Evolutionary conservation across 1,139 yeast species (phyloP), one percentile per base, ranked within the genome.

Genomic region (Blastobotrys raffinosifermentans): DNA sequence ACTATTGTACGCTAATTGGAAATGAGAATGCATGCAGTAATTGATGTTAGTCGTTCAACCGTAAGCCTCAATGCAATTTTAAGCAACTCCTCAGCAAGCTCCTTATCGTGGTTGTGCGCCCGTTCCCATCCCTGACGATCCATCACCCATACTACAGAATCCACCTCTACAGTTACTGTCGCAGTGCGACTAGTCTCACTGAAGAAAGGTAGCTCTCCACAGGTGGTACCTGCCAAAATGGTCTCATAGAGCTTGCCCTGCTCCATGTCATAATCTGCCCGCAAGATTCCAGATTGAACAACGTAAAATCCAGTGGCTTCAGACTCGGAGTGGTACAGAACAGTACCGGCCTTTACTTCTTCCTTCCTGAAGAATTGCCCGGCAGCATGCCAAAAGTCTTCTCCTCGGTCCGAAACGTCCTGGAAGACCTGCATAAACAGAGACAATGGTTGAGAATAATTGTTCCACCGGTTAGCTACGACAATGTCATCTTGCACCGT

Each of bases 181-280:
- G 67, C 64, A 1, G 63, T 57, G 11, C 66, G 49, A n/a, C 41
- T 41, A 1, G 53, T 66, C 70, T 27, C 75, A 59, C 53, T 73
- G 67, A 59, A 73, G 68, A 45, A 70, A 49, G 53, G 72, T 52
- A 80, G 61, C 55, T 81, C 87, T 2, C 98, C 98, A 60, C 87
- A 84, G 3, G 94, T 80, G 0, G 96, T 87, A 46, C 87, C 77
- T n/a, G 96, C 94, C 22, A 91, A 71, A 40, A 89, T 75, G 13
- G 86, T 80, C 44, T 91, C 91, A 40, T 73, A 74, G 25, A 89
- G 70, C 31, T 73, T 75, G 3, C 83, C 73, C 48, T 71, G 71
- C 48, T 61, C 69, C 37, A 69, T 75, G 53, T 63, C 69, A 60
- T 66, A 79, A 46, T 55, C 73, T 2, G 85, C 77, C 29, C 81